These are phyloP conservation scores for Pestalotiopsis sp. DNA, from an alignment of 2,329 filamentous ascomycete genomes.

Conservation along the genomic window DNA sequence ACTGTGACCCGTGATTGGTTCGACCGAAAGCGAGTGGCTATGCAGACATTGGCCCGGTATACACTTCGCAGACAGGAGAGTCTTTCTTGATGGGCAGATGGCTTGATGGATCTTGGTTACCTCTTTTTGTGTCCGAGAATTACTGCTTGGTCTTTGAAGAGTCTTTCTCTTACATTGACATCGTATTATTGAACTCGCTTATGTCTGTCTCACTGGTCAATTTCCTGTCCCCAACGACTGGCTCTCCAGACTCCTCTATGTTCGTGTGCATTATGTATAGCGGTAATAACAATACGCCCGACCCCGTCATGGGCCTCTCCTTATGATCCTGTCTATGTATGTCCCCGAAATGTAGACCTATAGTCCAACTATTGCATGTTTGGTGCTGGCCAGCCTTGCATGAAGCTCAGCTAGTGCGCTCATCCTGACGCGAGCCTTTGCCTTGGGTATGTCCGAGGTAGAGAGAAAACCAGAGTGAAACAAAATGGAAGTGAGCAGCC, in stretches of 20 bases:
- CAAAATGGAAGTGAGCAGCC: not conserved
- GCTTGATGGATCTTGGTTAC: too few relatives aligned
- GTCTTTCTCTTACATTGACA: not conserved
- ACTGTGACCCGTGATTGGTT: too few relatives aligned
- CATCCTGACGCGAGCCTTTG: not conserved
- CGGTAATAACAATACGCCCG: conserved; percentile 2
- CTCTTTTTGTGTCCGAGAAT: too few relatives aligned
- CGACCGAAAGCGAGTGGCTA: too few relatives aligned
- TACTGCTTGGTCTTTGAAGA: not conserved
- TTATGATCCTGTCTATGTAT: conserved; percentile 7
- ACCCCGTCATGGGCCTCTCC: not conserved
- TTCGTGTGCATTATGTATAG: not conserved
- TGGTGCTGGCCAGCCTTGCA: not conserved
- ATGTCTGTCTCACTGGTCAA: not conserved
- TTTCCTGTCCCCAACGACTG: not conserved
- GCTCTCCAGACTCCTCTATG: not conserved
- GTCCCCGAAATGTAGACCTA: not conserved
- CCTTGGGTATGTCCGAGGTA: conserved; percentile 3
- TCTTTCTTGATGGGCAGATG: too few relatives aligned
- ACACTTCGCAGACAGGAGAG: too few relatives aligned
- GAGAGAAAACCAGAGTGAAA: not conserved
- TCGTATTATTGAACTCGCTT: not conserved
- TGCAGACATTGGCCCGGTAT: too few relatives aligned
- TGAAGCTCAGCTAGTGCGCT: not conserved
- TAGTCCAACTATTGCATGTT: conserved; percentile 4